Percentiles rank a stretch among this genome's conserved stretches.
These are phyloP conservation scores for Neltuma alba DNA, from an alignment of 306 rosid genomes.

Conservation along the genomic window DNA sequence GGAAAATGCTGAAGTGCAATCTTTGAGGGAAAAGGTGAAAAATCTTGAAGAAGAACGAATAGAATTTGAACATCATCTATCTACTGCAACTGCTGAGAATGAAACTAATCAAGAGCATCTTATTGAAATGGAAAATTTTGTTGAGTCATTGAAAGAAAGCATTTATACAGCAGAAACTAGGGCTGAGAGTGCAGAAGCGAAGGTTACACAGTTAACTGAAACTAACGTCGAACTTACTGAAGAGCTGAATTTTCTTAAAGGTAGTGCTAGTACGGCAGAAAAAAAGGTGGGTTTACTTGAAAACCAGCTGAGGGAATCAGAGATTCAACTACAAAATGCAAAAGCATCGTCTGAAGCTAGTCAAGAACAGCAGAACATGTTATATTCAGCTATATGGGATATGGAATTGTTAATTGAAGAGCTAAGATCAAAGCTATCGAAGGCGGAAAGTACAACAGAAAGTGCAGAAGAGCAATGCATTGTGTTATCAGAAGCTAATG, in stretches of 20 bases:
- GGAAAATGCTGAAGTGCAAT: conserved; percentile 52
- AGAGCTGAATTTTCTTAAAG: conserved; percentile 83
- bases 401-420: conserved; percentile 97
- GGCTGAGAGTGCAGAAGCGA: conserved; percentile 77
- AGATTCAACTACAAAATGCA: conserved; percentile 80
- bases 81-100: conserved; percentile 47
- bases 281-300: conserved; percentile 87
- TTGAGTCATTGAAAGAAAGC: conserved; percentile 67
- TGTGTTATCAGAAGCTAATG: conserved; percentile 65
- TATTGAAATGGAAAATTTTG: conserved; percentile 57
- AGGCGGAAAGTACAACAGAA: conserved; percentile 74
- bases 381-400: conserved; percentile 96
- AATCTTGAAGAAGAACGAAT: conserved; percentile 55
- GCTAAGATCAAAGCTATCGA: conserved; percentile 83
- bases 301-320: conserved; percentile 81
- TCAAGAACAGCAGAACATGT: conserved; percentile 98
- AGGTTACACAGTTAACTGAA: conserved; percentile 75
- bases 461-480: conserved; percentile 64
- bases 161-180: conserved; percentile 61
- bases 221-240: conserved; percentile 85
- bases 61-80: conserved; percentile 49
- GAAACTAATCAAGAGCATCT: conserved; percentile 59
- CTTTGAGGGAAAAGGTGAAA: conserved; percentile 66
- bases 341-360: conserved; percentile 86
- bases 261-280: conserved; percentile 64